These are phyloP conservation scores for Trametes elegans DNA, from an alignment of 768 basidiomycete species.

Conservation along the genomic window DNA sequence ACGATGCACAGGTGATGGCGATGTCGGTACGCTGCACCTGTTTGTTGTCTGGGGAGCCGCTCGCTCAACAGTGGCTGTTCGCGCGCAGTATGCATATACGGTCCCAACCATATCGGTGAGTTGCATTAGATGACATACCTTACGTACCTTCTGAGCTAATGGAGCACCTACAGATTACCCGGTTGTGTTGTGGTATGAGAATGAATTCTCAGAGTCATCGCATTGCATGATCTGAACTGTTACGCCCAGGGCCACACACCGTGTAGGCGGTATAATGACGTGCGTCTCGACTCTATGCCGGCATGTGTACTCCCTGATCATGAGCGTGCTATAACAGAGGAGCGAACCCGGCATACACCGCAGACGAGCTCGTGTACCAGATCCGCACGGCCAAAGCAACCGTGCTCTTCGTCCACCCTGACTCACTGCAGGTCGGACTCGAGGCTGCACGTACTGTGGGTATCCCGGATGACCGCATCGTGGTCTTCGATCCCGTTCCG, in stretches of 20 bases:
- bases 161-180: slow-evolving; percentile 22
- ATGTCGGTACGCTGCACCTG: slow-evolving; percentile 53
- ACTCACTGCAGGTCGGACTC: slow-evolving; percentile 23
- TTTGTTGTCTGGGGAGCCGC: too few relatives aligned
- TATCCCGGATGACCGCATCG: slow-evolving; percentile 24
- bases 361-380: slow-evolving; percentile 32
- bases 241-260: slow-evolving; percentile 45
- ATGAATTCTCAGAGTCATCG: too few relatives aligned
- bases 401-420: slow-evolving; percentile 26
- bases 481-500: slow-evolving; percentile 20
- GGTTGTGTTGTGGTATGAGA: slow-evolving; percentile 24
- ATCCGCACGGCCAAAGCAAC: slow-evolving; percentile 25
- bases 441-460: slow-evolving; percentile 25
- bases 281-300: slow-evolving; percentile 31
- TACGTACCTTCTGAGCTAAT: neutral
- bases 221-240: neutral
- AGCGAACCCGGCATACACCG: slow-evolving; percentile 33
- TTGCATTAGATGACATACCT: too few relatives aligned
- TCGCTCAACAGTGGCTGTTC: neutral
- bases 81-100: slow-evolving; percentile 55
- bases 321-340: too few relatives aligned
- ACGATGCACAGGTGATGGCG: slow-evolving; percentile 47
- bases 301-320: neutral
- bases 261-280: slow-evolving; percentile 57
- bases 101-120: slow-evolving; percentile 59